Evolutionary conservation across 306 rosid genomes (phyloP), one percentile per base, ranked within the genome.

Genomic region (Cucurbita argyrosperma): DNA sequence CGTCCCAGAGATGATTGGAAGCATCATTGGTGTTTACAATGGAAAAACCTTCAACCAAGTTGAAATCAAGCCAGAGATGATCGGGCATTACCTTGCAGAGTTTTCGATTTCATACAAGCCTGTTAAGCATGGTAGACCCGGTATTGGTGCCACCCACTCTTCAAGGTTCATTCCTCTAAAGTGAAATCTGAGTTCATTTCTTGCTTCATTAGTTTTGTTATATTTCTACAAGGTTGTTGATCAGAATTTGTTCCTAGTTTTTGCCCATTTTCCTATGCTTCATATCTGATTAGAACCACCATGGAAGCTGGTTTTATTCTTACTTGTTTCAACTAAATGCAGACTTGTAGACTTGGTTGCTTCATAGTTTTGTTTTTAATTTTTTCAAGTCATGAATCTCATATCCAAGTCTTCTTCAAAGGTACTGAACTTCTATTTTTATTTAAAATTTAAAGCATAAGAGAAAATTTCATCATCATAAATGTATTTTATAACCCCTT

Each of bases 81-180:
- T 90, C 54, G 90, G 97, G 1, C 97, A 91, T 76, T 91, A 91
- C 80, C 84, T 91, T 10, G 97, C 97, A 1, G 97, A 91, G 82
- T 91, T 91, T 81, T 91, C 96, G 15, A 91, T 89, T 56, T 85
- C 91, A 12, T 92, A 92, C 88, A 92, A 92, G 82, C 97, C 97
- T 13, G 97, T 92, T 42, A 92, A 92, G 90, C 97, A 92, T 0
- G 97, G 96, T 43, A 92, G 97, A 82, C 97, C 97, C 10, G 97
- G 97, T 84, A 92, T 92, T 79, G 97, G 97, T 85, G 97, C 97
- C 57, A 92, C 97, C 39, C 97, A 92, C 85, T 92, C 97, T 0
- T 92, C 97, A 60, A 90, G 97, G 89, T 92, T 92, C 75, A 92
- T 92, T 79, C 96, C 97, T 78, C 95, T 92, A 42, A 92, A 92